Percentiles rank a stretch among this genome's conserved stretches.
Evolutionary conservation across 2,329 filamentous ascomycete genomes (phyloP).

Genomic region (Colletotrichum sp.): DNA sequence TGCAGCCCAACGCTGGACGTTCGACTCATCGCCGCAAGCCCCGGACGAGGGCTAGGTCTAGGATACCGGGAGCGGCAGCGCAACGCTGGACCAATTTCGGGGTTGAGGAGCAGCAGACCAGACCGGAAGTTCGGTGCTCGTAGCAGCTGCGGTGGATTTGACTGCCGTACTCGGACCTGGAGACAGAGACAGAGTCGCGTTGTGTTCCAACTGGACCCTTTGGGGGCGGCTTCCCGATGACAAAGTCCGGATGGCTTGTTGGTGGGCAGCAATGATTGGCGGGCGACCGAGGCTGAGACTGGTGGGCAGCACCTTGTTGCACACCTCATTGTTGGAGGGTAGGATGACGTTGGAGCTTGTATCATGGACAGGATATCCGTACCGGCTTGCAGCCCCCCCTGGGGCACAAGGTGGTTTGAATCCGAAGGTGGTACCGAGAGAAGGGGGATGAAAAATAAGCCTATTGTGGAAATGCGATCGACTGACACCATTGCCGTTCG

Average conservation of each 20-base stretch:
- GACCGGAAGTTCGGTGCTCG: neutral
- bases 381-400: neutral
- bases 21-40: neutral
- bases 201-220: slow-evolving; percentile 12
- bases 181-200: neutral
- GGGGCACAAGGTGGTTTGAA: neutral
- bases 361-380: neutral
- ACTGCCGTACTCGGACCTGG: slow-evolving; percentile 2
- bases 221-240: neutral
- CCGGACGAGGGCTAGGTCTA: neutral
- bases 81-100: neutral
- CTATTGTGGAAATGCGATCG: slow-evolving; percentile 9
- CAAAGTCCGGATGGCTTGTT: neutral
- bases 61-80: neutral
- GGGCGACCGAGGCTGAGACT: slow-evolving; percentile 4
- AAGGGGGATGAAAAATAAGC: neutral
- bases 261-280: neutral
- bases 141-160: neutral
- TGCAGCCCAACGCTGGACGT: neutral
- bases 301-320: neutral
- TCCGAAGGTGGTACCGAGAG: neutral
- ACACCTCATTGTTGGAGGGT: neutral
- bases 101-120: neutral
- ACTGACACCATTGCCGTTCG: slow-evolving; percentile 3
- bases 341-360: slow-evolving; percentile 6